Evolutionary conservation across 768 basidiomycete genomes (phyloP).

Genomic region (Agrocybe praecox): DNA sequence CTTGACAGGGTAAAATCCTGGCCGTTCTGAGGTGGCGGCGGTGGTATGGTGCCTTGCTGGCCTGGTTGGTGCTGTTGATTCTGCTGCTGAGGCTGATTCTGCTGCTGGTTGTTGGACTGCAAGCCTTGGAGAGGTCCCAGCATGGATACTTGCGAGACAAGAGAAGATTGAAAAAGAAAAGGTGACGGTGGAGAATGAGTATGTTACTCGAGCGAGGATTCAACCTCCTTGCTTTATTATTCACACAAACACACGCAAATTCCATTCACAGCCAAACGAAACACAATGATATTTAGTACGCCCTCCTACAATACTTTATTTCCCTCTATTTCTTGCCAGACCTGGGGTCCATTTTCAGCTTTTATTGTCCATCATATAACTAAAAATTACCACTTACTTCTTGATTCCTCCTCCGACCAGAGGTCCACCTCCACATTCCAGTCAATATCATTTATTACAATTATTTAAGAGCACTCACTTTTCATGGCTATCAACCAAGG

Average conservation of each 20-base stretch:
- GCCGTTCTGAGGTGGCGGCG: constrained; percentile 81
- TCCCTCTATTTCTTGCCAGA: constrained; percentile 68
- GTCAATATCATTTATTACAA: background rate
- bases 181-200: constrained; percentile 17
- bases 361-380: background rate
- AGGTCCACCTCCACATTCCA: constrained; percentile 55
- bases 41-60: constrained; percentile 59
- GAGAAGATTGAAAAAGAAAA: constrained; percentile 14
- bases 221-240: background rate
- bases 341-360: constrained; percentile 34
- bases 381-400: constrained; percentile 60
- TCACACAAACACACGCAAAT: constrained; percentile 44
- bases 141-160: constrained; percentile 48
- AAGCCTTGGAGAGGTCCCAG: constrained; percentile 70
- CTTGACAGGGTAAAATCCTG: constrained; percentile 93
- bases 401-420: constrained; percentile 79
- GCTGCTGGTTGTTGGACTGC: constrained; percentile 57
- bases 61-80: constrained; percentile 52
- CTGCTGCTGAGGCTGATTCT: constrained; percentile 63
- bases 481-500: constrained; percentile 58
- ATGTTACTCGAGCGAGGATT: constrained; percentile 7
- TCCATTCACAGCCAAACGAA: constrained; percentile 17
- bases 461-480: constrained; percentile 36
- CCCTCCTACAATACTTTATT: background rate
- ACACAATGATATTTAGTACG: constrained; percentile 1